Base-by-base conservation (phyloP, 1,139 yeast genomes). In the Suhomyces anneliseae region DNA sequence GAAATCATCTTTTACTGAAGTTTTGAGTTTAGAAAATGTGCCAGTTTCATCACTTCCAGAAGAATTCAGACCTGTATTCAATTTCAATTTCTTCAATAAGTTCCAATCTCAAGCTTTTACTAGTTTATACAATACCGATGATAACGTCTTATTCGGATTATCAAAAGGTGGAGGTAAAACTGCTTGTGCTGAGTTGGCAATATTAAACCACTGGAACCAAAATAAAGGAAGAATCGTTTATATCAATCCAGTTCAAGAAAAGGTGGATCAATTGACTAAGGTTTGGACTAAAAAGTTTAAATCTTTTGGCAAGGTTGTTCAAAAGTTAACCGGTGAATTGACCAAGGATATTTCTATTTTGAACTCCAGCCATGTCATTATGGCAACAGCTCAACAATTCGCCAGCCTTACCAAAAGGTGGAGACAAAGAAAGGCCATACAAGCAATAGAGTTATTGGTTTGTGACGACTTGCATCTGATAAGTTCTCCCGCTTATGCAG, bases 131-230 rank as follows among this genome's bases (percentile, higher is more conserved):
- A 73, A 80, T 41, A 70, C 84, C 1, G 76, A 81, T 48, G 85
- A 81, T 4, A 83, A 74, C 54, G 65, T 83, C 0, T 78, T 92
- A 48, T 68, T 90, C 45, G 93, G 95, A 2, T 75, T 85, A 33
- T 71, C 93, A 0, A 84, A 87, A 52, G 95, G 95, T 0, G 77
- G 83, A 39, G 97, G 96, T 0, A 88, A 87, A 58, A 81, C 90
- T 0, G 76, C 69, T 0, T 70, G 87, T 55, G 93, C 89, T 0
- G 93, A 88, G 56, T 59, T 92, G 45, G 87, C 96, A 0, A 65
- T 92, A 1, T 62, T 89, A 54, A 76, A 79, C 43, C 87, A 85
- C 52, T 88, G 95, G 95, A 76, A 66, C 34, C 78, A 78, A 41
- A 81, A 78, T 45, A 76, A 74, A 42, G 70, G 70, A 1, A 76